phyloP scores from a whole-genome alignment of 352 stramenopile genomes.

The Pythium aquatile region DNA sequence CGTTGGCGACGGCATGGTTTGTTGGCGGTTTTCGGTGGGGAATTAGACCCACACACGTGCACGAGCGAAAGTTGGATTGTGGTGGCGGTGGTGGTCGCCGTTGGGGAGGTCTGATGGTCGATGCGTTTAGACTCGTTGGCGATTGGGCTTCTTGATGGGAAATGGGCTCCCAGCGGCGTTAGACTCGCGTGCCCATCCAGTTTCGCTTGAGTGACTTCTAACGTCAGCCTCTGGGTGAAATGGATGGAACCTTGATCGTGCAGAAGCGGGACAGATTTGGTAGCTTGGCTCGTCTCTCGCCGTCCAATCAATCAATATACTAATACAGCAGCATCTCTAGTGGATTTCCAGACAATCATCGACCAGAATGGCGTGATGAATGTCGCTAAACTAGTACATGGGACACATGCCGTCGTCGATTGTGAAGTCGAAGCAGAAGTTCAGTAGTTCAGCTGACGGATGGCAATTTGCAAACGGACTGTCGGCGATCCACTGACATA shows the following conservation, averaged over 20 bases:
- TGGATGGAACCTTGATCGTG: neutral
- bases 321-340: neutral
- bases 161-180: neutral
- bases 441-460: neutral
- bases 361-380: too few species aligned
- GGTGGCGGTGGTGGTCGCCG: neutral
- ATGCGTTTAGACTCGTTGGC: neutral
- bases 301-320: neutral
- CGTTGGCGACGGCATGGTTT: neutral
- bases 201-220: neutral
- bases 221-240: neutral
- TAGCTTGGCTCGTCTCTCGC: neutral
- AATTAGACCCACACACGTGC: neutral
- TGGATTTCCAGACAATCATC: neutral
- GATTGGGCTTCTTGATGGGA: neutral
- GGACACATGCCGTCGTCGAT: neutral
- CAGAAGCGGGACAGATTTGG: neutral
- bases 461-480: neutral
- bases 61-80: neutral
- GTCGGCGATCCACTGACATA: too few species aligned
- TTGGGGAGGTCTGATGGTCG: neutral
- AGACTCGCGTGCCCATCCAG: neutral
- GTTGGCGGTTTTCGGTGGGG: neutral
- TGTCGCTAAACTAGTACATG: neutral
- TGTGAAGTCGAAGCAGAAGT: neutral